Conservation (phyloP, 306 rosid species). For the Vigna reflexopilosa region DNA sequence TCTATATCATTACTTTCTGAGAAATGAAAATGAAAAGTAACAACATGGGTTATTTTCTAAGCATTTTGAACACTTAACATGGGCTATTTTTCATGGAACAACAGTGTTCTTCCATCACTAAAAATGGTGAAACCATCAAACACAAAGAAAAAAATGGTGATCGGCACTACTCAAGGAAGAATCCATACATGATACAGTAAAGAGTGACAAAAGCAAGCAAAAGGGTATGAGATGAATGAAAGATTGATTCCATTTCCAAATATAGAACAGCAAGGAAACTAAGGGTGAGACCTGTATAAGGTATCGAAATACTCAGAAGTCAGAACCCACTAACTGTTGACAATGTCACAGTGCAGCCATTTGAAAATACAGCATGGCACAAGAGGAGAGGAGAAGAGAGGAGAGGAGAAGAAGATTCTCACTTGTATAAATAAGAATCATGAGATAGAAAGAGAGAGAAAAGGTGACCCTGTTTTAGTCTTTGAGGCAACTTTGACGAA, state of each 20-base stretch:
- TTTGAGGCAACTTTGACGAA: neutral
- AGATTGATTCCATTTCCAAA: neutral
- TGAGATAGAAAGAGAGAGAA: neutral
- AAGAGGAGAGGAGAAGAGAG: neutral
- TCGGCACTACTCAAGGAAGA: neutral
- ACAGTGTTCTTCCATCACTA: neutral
- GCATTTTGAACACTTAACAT: neutral
- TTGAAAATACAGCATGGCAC: neutral
- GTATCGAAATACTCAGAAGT: neutral
- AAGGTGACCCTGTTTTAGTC: neutral
- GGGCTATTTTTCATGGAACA: neutral
- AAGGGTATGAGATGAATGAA: neutral
- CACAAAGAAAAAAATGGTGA: neutral
- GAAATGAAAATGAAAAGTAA: neutral
- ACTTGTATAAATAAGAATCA: neutral
- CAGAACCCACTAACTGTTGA: neutral
- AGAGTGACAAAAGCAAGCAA: constrained; percentile 17
- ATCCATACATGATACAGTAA: constrained; percentile 18
- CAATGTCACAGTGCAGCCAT: constrained; percentile 1
- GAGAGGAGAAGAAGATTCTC: neutral
- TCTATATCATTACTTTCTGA: no score
- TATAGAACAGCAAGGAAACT: neutral
- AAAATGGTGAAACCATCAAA: neutral
- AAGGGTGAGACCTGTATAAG: constrained; percentile 39
- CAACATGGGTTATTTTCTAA: neutral